phyloP scores from a whole-genome alignment of 208 protist genomes.

The Novymonas esmeraldas region DNA sequence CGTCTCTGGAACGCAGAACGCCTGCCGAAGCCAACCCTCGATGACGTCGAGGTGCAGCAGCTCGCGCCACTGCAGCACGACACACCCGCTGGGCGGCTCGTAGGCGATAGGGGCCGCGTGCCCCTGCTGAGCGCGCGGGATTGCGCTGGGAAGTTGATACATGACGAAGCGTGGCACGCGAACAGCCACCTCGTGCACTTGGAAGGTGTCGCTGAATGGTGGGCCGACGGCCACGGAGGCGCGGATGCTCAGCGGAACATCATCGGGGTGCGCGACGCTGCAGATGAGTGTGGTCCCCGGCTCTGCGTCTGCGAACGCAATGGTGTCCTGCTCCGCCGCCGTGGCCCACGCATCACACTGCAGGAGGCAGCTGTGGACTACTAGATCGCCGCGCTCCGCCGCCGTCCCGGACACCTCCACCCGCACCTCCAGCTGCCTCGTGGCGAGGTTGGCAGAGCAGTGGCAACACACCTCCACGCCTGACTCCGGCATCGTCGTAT shows the following conservation, averaged over 20 bases:
- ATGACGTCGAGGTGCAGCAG: conserved; percentile 39
- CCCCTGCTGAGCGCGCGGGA: conserved; percentile 10
- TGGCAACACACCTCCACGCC: conserved; percentile 48
- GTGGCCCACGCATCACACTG: conserved; percentile 48
- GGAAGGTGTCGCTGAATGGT: conserved; percentile 55
- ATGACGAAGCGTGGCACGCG: conserved; percentile 88
- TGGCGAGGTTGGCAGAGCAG: conserved; percentile 18
- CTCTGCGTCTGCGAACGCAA: conserved; percentile 17
- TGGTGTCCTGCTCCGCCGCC: conserved; percentile 21
- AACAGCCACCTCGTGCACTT: conserved; percentile 85
- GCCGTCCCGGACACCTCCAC: conserved; percentile 30
- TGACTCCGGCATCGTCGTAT: conserved; percentile 60
- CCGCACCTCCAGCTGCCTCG: conserved; percentile 26
- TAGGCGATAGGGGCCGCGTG: conserved; percentile 13
- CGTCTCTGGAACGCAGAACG: conserved; percentile 47
- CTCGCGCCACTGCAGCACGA: conserved; percentile 56
- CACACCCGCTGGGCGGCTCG: conserved; percentile 33
- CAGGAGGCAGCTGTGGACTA: conserved; percentile 81
- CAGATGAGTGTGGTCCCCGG: conserved; percentile 60
- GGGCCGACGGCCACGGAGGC: conserved; percentile 88
- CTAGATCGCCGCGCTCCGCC: conserved; percentile 34
- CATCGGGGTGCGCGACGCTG: conserved; percentile 53
- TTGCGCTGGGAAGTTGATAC: conserved; percentile 46
- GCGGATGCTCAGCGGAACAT: conserved; percentile 53
- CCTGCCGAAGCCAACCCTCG: conserved; percentile 47